Evolutionary conservation across 73 alveolate genomes (phyloP).

Genomic region (Paramecium sexaurelia): DNA sequence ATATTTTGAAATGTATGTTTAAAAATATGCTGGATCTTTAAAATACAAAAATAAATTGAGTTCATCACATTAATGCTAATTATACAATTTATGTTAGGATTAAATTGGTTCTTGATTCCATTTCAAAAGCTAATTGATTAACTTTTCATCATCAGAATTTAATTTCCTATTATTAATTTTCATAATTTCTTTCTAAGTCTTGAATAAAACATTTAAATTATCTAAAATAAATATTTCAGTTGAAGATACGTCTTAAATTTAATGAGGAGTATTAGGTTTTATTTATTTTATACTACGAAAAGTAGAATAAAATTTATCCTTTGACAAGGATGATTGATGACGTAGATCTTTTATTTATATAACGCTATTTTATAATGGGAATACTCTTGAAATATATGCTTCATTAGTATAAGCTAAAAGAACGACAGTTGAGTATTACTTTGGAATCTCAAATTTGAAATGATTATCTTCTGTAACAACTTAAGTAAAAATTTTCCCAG

Average conservation of each 20-base stretch:
- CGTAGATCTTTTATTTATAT: constrained; percentile 18
- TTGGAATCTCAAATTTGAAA: constrained; percentile 16
- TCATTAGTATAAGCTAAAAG: constrained; percentile 62
- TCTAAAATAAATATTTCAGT: constrained; percentile 57
- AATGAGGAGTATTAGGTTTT: background rate
- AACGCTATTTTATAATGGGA: constrained; percentile 64
- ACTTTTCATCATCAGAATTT: constrained; percentile 30
- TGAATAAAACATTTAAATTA: constrained; percentile 25
- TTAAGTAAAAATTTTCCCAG: constrained; percentile 56
- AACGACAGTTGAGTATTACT: constrained; percentile 49
- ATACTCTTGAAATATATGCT: background rate
- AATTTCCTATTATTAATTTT: constrained; percentile 3
- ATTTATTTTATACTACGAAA: constrained; percentile 39
- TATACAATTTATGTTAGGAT: constrained; percentile 74
- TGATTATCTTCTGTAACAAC: constrained; percentile 61
- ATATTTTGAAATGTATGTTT: constrained; percentile 73
- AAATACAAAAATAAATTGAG: constrained; percentile 78
- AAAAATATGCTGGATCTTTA: constrained; percentile 79
- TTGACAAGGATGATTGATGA: constrained; percentile 16
- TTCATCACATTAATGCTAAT: constrained; percentile 77
- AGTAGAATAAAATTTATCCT: constrained; percentile 59
- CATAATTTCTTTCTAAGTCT: constrained; percentile 39
- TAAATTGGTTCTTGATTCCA: constrained; percentile 74
- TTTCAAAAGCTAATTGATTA: constrained; percentile 56
- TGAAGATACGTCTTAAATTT: constrained; percentile 66